Evolutionary conservation across 805 yeast genomes (phyloP), one percentile per base, ranked within the genome.

Genomic region (Myxozyma geophila): DNA sequence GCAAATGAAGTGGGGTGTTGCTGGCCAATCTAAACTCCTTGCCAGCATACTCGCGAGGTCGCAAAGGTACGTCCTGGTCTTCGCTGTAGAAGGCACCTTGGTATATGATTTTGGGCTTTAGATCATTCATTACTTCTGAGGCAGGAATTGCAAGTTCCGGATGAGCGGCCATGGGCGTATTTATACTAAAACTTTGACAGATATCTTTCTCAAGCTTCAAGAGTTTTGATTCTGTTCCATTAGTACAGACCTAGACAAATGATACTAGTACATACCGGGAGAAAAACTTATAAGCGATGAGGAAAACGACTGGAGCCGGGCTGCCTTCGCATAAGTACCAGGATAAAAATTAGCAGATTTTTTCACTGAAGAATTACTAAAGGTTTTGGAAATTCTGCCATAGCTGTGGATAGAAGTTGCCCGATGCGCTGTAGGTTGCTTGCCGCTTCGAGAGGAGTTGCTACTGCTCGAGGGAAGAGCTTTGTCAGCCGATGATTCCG

Each of bases 41-140:
- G 6, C 92, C 92, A 0, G 92, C 92, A 74, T 85, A 87, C 0
- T 83, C 74, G 59, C 87, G 82, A 0, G 93, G 87, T 10, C 75
- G 74, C 6, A 74, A 70, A 1, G 84, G 87, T 7, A 82, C 76
- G 68, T 90, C 92, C 0, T 74, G 70, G 35, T 59, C 68, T 15
- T 81, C 79, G 35, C 86, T 81, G 69, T 85, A 92, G 67, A 76
- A 85, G 0, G 97, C 96, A 66, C 84, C 88, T 0, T 70, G 62
- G 71, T 88, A 87, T 13, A 85, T 81, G 13, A 84, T 74, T 66
- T 82, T 79, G 1, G 88, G 80, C 13, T 81, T 69, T 37, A 89
- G 77, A 13, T 87, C 82, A 28, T 76, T 72, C 4, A 79, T 71
- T 17, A 86, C 78, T 53, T 78, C 81, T 3, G 43, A 54, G 21